Conservation (phyloP, 2,329 filamentous ascomycete genomes). For the Colletotrichum sp. region DNA sequence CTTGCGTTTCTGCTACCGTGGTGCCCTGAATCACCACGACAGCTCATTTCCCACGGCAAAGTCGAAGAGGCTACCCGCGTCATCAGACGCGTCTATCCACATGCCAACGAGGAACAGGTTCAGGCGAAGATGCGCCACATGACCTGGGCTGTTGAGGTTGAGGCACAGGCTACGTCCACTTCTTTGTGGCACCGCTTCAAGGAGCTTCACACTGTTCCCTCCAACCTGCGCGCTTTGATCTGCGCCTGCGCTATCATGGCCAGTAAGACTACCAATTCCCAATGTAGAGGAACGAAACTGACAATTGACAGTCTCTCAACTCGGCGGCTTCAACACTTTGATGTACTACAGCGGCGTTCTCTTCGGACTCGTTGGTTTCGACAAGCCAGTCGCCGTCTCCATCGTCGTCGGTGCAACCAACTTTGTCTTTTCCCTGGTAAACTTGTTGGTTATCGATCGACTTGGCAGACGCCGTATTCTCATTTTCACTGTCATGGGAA, state of each 20-base stretch:
- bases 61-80: constrained; percentile 42
- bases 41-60: constrained; percentile 46
- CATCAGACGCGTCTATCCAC: constrained; percentile 44
- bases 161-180: constrained; percentile 40
- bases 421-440: constrained; percentile 54
- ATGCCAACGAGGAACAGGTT: constrained; percentile 45
- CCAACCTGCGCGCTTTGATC: constrained; percentile 48
- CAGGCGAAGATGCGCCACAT: constrained; percentile 48
- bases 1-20: constrained; percentile 46
- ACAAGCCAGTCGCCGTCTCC: constrained; percentile 51
- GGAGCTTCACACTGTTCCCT: constrained; percentile 47
- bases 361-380: constrained; percentile 54
- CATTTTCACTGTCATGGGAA: constrained; percentile 44
- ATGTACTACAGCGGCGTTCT: constrained; percentile 27
- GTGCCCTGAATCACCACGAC: constrained; percentile 54
- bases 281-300: background rate
- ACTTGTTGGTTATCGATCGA: constrained; percentile 49
- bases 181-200: constrained; percentile 47
- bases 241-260: constrained; percentile 55
- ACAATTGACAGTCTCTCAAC: constrained; percentile 41
- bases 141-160: constrained; percentile 39
- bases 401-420: constrained; percentile 50
- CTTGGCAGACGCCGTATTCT: constrained; percentile 50
- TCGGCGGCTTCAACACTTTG: constrained; percentile 40
- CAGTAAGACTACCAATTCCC: constrained; percentile 19